Evolutionary conservation across 225 moss, liverwort and hornwort genomes (phyloP).

Genomic region (Climacium dendroides): DNA sequence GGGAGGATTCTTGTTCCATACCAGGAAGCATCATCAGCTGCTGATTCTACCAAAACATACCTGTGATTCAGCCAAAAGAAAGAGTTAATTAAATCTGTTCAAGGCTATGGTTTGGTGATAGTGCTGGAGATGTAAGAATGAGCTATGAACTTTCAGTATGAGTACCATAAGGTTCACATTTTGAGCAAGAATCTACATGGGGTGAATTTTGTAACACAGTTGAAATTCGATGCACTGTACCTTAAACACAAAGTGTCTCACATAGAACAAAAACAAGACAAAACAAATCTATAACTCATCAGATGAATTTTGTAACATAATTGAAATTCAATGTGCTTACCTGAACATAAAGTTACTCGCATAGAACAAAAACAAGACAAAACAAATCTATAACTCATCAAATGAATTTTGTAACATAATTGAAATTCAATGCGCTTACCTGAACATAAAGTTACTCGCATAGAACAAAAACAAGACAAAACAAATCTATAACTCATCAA

Average conservation of each 20-base stretch:
- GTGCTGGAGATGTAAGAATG: background rate
- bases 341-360: background rate
- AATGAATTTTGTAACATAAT: background rate
- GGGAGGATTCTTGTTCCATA: conserved; percentile 73
- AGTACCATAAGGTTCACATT: no score
- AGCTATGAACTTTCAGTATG: background rate
- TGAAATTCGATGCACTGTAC: background rate
- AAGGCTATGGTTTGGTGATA: background rate
- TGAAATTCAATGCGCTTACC: background rate
- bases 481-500: no score
- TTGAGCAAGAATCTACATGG: background rate
- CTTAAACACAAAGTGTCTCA: background rate
- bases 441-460: background rate
- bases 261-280: background rate
- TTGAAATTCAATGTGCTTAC: background rate
- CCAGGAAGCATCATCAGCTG: conserved; percentile 55
- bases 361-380: background rate
- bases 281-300: no score
- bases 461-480: background rate
- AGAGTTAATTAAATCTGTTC: no score
- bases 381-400: no score
- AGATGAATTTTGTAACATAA: background rate
- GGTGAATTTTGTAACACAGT: background rate
- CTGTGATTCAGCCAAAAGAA: background rate
- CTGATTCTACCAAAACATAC: conserved; percentile 31